A percentile compares a stretch with the other conserved stretches of the same genome.
phyloP scores from a whole-genome alignment of 1,284 basidiomycete species.

The Rhodotorula sp. region DNA sequence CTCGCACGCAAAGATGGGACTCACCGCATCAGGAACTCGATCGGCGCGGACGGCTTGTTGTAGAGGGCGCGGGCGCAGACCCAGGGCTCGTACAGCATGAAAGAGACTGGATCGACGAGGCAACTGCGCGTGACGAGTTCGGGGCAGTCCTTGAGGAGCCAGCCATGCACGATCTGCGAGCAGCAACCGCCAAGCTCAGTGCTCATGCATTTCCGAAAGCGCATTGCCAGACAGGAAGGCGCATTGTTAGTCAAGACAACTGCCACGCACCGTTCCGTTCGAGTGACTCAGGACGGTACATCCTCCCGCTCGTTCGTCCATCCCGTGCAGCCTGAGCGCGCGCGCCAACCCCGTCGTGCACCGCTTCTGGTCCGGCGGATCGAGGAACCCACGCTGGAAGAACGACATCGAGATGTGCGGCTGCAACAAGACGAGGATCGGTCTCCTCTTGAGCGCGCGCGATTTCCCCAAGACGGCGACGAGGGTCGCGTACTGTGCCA shows the following conservation, averaged over 20 bases:
- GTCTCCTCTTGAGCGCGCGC: constrained; percentile 61
- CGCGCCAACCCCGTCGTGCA: constrained; percentile 61
- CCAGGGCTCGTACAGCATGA: constrained; percentile 82
- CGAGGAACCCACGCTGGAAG: constrained; percentile 69
- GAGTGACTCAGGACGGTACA: constrained; percentile 77
- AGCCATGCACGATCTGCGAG: constrained; percentile 68
- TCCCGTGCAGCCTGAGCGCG: constrained; percentile 61
- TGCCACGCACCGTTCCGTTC: constrained; percentile 58
- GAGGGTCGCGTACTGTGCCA: constrained; percentile 52
- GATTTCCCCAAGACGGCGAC: constrained; percentile 49
- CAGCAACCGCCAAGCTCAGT: too few species aligned
- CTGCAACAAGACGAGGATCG: constrained; percentile 74
- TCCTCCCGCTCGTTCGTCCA: constrained; percentile 59
- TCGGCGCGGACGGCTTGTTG: constrained; percentile 45
- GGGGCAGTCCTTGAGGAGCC: constrained; percentile 77
- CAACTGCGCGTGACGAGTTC: constrained; percentile 69
- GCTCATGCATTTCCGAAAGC: too few species aligned
- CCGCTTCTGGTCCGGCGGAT: constrained; percentile 65
- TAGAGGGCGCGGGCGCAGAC: constrained; percentile 67
- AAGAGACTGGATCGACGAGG: constrained; percentile 79
- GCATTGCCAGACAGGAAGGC: too few species aligned
- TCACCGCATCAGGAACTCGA: constrained; percentile 73
- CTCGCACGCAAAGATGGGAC: constrained; percentile 58
- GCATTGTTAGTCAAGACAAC: too few species aligned
- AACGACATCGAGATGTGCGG: constrained; percentile 82